Conservation (phyloP, 73 alveolate species). For the Paramecium biaurelia region DNA sequence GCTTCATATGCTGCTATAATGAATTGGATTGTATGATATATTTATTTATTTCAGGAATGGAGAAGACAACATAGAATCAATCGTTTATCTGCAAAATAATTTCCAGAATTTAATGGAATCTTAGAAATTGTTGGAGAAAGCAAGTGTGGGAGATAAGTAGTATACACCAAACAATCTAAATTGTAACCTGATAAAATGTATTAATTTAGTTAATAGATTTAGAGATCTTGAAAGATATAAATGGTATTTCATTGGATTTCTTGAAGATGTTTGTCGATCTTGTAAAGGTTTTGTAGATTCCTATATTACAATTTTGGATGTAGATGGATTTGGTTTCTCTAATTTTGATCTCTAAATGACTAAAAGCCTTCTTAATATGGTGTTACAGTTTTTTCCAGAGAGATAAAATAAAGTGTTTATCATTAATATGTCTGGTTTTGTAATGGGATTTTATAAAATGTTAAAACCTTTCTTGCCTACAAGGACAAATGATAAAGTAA, state of each 20-base stretch:
- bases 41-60: slow-evolving; percentile 1
- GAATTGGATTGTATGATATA: slow-evolving; percentile 30
- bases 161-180: neutral
- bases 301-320: slow-evolving; percentile 18
- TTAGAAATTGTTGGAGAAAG: neutral
- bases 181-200: slow-evolving; percentile 29
- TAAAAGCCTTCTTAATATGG: slow-evolving; percentile 1
- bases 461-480: slow-evolving; percentile 40
- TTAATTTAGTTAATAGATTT: neutral
- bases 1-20: slow-evolving; percentile 12
- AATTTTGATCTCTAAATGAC: slow-evolving; percentile 39
- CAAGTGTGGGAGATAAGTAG: neutral
- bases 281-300: slow-evolving; percentile 30
- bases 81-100: neutral
- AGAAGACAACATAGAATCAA: neutral
- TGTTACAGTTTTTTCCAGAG: slow-evolving; percentile 27
- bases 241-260: slow-evolving; percentile 7
- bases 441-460: slow-evolving; percentile 41
- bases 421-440: slow-evolving; percentile 12
- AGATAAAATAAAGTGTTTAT: slow-evolving; percentile 1
- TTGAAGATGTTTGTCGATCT: slow-evolving; percentile 32
- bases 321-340: slow-evolving; percentile 16
- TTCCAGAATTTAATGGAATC: neutral
- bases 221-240: slow-evolving; percentile 20
- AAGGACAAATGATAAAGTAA: slow-evolving; percentile 15